Evolutionary conservation across 1,139 yeast species (phyloP), one percentile per base, ranked within the genome.

Genomic region (Geotrichum phurueaensis): DNA sequence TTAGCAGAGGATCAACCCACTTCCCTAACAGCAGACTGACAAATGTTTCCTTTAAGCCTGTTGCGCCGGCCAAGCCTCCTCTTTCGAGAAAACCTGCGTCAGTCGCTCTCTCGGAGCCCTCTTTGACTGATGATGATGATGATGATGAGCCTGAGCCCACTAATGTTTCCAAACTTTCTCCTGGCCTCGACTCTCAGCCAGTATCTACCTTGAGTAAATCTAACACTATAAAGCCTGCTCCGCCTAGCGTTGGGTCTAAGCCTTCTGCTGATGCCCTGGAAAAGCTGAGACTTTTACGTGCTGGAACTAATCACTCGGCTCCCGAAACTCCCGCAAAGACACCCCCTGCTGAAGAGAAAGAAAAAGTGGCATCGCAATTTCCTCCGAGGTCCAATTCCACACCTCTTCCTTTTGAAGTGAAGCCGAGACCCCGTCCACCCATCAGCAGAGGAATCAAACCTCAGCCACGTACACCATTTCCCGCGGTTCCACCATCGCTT

Each of bases 241-340:
- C 59, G 13, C 64, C 63, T 12, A 53, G 59, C 10, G 36, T 29
- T n/a, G 45, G 43, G 15, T 54, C 55, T 15, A 47, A 56, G 23
- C 59, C 57, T 48, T 45, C 55, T 27, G 51, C 59, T 6, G 69
- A 69, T 36, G 71, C 70, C 2, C 47, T 67, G 45, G 70, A 68
- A 33, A 63, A 64, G 29, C 63, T 69, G 27, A 62, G 65, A 20
- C 63, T 62, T n/a, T 59, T 70, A 52, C 57, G 72, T 36, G 65
- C 71, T n/a, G 58, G 67, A 1, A 22, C 10, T 45, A 25, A 22
- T 6, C 43, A 23, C 12, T n/a, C 53, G 18, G 10, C 33, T 13
- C 50, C 29, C 18, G 51, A 39, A 36, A 4, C 53, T 25, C 18
- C 55, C 20, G n/a, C 45, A 13, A 36, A 23, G 29, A n/a, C 45